phyloP scores from a whole-genome alignment of 2,329 filamentous ascomycete species.

The Lachnellula subtilissima region DNA sequence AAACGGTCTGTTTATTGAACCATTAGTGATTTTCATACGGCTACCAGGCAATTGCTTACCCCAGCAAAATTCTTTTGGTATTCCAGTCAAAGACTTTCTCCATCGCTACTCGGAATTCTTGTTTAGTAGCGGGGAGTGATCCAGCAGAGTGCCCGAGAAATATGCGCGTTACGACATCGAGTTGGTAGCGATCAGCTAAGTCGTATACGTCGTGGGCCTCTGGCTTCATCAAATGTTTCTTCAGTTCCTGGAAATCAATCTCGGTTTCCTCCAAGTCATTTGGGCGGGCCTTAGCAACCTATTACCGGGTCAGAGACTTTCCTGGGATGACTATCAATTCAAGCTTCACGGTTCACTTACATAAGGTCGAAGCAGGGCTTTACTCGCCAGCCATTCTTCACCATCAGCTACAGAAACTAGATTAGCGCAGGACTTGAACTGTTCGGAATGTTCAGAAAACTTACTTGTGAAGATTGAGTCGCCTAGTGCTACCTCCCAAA shows the following conservation, averaged over 20 bases:
- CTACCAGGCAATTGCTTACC: not conserved
- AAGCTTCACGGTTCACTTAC: not conserved
- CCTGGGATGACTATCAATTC: too few species aligned
- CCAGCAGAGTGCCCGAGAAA: constrained; percentile 6
- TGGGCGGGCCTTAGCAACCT: constrained; percentile 2
- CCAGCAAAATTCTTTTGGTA: constrained; percentile 1
- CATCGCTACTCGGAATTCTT: constrained; percentile 5
- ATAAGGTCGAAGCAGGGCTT: not conserved
- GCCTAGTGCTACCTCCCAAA: not conserved
- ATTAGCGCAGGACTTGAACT: not conserved
- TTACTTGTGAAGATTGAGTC: constrained; percentile 10
- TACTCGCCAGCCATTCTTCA: not conserved
- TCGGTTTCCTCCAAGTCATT: constrained; percentile 4
- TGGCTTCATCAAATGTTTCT: constrained; percentile 1
- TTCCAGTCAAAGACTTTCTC: constrained; percentile 4
- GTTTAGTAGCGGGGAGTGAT: constrained; percentile 3
- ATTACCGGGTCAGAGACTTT: not conserved
- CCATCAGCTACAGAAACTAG: constrained; percentile 1
- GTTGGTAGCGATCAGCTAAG: constrained; percentile 3
- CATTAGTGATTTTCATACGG: not conserved
- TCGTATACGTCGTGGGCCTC: constrained; percentile 7
- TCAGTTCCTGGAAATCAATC: constrained; percentile 1
- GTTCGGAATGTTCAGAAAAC: not conserved
- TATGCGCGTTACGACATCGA: constrained; percentile 6
- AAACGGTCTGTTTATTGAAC: not conserved